Conservation (phyloP, 768 basidiomycete species). For the Nidularia sp. region DNA sequence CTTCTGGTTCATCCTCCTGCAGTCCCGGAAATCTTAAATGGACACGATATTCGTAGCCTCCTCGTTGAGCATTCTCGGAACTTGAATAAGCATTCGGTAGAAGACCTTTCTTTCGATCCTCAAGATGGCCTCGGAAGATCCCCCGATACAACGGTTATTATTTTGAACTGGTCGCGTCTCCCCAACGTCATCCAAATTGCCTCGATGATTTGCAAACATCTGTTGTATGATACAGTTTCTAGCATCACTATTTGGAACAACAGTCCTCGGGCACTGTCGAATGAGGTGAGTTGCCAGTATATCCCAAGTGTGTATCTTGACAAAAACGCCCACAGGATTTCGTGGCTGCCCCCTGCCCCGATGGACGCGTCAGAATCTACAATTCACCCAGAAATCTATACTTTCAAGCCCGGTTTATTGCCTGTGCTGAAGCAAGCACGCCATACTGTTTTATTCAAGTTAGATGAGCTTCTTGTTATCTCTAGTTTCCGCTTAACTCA, state of each 20-base stretch:
- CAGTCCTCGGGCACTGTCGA: constrained; percentile 35
- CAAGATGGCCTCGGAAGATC: constrained; percentile 4
- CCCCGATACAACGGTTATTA: constrained; percentile 47
- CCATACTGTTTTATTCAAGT: constrained; percentile 65
- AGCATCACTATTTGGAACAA: constrained; percentile 65
- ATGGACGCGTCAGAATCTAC: constrained; percentile 41
- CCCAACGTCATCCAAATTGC: constrained; percentile 56
- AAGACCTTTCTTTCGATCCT: neutral
- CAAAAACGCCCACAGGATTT: constrained; percentile 30
- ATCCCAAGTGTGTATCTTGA: neutral
- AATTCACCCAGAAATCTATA: constrained; percentile 56
- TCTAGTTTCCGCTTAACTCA: neutral
- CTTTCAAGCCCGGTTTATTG: constrained; percentile 60
- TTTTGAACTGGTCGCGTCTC: constrained; percentile 68
- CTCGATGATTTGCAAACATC: constrained; percentile 43
- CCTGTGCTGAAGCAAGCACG: constrained; percentile 47
- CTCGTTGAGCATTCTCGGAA: no score
- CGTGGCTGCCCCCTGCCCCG: constrained; percentile 32
- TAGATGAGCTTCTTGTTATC: constrained; percentile 1
- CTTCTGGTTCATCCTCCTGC: no score
- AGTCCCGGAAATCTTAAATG: no score
- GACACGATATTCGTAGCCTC: no score
- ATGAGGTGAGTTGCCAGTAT: constrained; percentile 30
- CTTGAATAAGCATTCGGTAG: no score
- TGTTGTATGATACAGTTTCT: constrained; percentile 39